phyloP scores from a whole-genome alignment of 1,284 basidiomycete genomes.

The Ganoderma meredithae region DNA sequence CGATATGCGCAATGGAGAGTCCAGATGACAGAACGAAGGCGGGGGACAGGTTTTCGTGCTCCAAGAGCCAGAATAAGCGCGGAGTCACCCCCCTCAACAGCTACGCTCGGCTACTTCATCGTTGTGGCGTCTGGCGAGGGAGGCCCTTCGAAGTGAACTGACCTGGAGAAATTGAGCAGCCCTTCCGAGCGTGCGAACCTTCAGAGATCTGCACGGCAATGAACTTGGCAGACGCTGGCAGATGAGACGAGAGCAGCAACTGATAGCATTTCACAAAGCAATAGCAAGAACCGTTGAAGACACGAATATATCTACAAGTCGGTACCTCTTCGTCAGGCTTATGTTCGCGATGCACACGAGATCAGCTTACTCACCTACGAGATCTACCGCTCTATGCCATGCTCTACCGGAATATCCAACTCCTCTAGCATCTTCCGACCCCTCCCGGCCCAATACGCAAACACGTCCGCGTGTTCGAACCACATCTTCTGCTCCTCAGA shows the following conservation, averaged over 20 bases:
- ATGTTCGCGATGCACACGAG: neutral
- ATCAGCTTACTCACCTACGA: neutral
- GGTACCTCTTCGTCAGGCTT: neutral
- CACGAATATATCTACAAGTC: neutral
- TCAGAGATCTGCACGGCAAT: neutral
- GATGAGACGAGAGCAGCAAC: neutral
- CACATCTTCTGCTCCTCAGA: slow-evolving; percentile 48
- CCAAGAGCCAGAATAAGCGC: no score
- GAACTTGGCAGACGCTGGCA: neutral
- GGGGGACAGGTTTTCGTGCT: no score
- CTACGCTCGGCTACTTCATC: no score
- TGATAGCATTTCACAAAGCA: slow-evolving; percentile 15
- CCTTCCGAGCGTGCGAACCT: no score
- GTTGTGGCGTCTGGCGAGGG: no score
- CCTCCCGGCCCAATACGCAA: slow-evolving; percentile 57
- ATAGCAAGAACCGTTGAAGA: neutral
- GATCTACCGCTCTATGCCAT: slow-evolving; percentile 45
- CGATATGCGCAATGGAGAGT: no score
- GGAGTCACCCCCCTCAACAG: no score
- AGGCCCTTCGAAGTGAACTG: no score
- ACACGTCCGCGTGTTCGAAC: slow-evolving; percentile 57
- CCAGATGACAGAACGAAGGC: no score
- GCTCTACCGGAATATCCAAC: slow-evolving; percentile 56
- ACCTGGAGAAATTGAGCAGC: no score
- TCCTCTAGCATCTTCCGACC: slow-evolving; percentile 57